Percentiles rank a stretch among this genome's conserved stretches.
Conservation (phyloP, 495 filamentous ascomycete genomes). For the Penicillium antarcticum region DNA sequence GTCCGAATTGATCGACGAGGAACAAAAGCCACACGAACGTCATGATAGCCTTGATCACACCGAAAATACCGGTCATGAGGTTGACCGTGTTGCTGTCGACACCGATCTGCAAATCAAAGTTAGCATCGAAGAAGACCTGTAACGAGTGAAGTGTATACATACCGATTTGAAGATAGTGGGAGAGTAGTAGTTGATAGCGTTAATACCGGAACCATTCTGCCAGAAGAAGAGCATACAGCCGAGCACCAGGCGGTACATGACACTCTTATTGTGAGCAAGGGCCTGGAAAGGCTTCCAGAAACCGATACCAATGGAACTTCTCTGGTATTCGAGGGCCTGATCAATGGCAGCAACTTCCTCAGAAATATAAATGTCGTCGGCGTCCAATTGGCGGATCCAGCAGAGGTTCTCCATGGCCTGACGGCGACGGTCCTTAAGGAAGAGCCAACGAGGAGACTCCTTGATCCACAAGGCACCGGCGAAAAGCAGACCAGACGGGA, state of each 20-base stretch:
- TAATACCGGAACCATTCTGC: conserved; percentile 66
- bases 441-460: conserved; percentile 58
- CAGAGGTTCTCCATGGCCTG: conserved; percentile 56
- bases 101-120: conserved; percentile 36
- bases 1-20: conserved; percentile 67
- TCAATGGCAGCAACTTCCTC: conserved; percentile 65
- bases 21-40: conserved; percentile 65
- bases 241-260: conserved; percentile 63
- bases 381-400: conserved; percentile 60
- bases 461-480: conserved; percentile 45
- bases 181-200: conserved; percentile 65
- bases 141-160: not conserved
- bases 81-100: conserved; percentile 37
- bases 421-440: conserved; percentile 45
- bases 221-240: conserved; percentile 65
- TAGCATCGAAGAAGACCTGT: not conserved
- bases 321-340: conserved; percentile 54
- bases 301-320: conserved; percentile 52
- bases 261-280: conserved; percentile 38
- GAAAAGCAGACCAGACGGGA: conserved; percentile 49
- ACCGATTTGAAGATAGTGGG: conserved; percentile 54
- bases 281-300: conserved; percentile 68
- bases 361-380: conserved; percentile 60
- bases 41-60: conserved; percentile 50
- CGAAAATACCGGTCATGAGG: conserved; percentile 50